These are phyloP conservation scores for Lachancea lanzarotensis DNA, from an alignment of 805 yeast species.

Conservation along the genomic window DNA sequence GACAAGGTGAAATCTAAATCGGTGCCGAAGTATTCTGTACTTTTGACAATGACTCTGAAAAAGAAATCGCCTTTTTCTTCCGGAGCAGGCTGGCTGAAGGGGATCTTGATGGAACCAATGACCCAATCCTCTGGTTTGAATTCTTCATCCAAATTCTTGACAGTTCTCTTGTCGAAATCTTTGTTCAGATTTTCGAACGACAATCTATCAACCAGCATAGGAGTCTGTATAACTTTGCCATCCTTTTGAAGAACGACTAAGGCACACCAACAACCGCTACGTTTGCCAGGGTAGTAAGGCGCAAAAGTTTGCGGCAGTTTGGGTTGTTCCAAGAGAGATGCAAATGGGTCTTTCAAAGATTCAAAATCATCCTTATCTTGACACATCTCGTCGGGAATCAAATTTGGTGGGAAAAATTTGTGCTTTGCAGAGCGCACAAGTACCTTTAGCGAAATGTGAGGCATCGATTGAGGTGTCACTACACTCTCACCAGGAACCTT, in stretches of 20 bases:
- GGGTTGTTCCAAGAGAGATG: slow-evolving; percentile 64
- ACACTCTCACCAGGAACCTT: slow-evolving; percentile 77
- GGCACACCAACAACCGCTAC: slow-evolving; percentile 55
- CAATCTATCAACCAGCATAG: slow-evolving; percentile 30
- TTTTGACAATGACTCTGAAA: slow-evolving; percentile 64
- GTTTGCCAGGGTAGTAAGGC: slow-evolving; percentile 66
- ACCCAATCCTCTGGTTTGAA: slow-evolving; percentile 35
- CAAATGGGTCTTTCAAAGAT: slow-evolving; percentile 63
- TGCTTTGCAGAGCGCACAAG: slow-evolving; percentile 67
- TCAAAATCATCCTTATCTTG: slow-evolving; percentile 60
- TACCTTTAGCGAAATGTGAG: slow-evolving; percentile 71
- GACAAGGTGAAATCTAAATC: slow-evolving; percentile 68
- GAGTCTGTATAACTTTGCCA: slow-evolving; percentile 68
- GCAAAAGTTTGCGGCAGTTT: slow-evolving; percentile 56
- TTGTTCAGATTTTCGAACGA: slow-evolving; percentile 26
- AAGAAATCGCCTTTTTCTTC: slow-evolving; percentile 53
- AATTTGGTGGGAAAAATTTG: slow-evolving; percentile 43
- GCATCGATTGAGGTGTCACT: slow-evolving; percentile 64
- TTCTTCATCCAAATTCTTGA: slow-evolving; percentile 27
- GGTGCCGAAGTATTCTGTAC: slow-evolving; percentile 72
- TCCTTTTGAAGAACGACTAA: slow-evolving; percentile 69
- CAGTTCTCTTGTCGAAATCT: slow-evolving; percentile 26
- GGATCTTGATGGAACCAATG: slow-evolving; percentile 71
- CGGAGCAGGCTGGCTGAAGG: slow-evolving; percentile 74
- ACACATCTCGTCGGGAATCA: slow-evolving; percentile 28